Percentiles rank a stretch among this genome's conserved stretches.
Evolutionary conservation across 371 early-diverging fungal genomes (phyloP).

Genomic region (Rhizoclosmatium hyalinum): DNA sequence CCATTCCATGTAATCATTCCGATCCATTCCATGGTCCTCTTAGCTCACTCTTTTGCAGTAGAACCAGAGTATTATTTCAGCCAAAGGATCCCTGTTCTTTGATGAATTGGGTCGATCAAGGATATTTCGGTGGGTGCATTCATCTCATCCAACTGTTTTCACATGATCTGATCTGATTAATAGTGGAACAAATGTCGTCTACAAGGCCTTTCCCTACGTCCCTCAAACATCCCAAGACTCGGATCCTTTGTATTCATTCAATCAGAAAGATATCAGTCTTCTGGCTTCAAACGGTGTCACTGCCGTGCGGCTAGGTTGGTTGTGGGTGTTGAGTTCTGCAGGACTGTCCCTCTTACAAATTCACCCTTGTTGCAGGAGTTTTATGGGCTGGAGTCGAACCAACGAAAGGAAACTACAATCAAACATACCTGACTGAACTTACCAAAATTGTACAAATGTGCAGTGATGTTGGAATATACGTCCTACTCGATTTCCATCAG

Average conservation of each 20-base stretch:
- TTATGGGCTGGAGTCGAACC: conserved; percentile 70
- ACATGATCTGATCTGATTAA: not conserved
- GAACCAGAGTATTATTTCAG: conserved; percentile 3
- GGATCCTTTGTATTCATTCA: conserved; percentile 22
- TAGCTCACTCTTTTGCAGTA: no score
- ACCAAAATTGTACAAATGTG: conserved; percentile 46
- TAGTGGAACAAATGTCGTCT: conserved; percentile 38
- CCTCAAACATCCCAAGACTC: conserved; percentile 9
- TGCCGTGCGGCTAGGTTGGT: conserved; percentile 30
- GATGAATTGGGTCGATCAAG: conserved; percentile 32
- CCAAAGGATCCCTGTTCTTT: conserved; percentile 16
- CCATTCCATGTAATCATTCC: no score
- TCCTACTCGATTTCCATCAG: conserved; percentile 40
- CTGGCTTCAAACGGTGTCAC: conserved; percentile 22
- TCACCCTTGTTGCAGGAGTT: not conserved
- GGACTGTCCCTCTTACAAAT: not conserved
- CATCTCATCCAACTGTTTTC: not conserved
- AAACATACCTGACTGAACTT: conserved; percentile 58
- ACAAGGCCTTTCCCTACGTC: conserved; percentile 26
- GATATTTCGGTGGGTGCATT: conserved; percentile 25
- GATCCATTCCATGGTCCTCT: no score
- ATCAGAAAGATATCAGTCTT: conserved; percentile 22
- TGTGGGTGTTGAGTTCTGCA: not conserved
- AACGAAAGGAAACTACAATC: conserved; percentile 62
- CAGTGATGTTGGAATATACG: conserved; percentile 31